A percentile compares a stretch with the other conserved stretches of the same genome.
Conservation (phyloP, 345 rosid species). For the Sonneratia caseolaris region DNA sequence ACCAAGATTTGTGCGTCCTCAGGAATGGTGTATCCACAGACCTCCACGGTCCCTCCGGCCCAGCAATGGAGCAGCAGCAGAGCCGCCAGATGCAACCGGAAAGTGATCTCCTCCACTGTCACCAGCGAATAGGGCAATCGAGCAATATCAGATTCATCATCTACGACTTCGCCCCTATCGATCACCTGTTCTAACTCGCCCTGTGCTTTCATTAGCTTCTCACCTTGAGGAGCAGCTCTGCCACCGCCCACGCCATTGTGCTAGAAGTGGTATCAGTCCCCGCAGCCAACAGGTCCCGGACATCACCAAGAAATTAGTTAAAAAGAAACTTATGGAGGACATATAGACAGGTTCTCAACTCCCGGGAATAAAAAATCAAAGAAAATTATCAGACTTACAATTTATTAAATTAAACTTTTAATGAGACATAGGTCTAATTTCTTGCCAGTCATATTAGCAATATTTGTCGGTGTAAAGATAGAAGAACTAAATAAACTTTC, state of each 20-base stretch:
- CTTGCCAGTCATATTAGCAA: too few species aligned
- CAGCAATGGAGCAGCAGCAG: constrained; percentile 17
- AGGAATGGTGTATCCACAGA: constrained; percentile 14
- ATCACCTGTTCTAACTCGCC: constrained; percentile 4
- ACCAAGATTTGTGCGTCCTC: constrained; percentile 17
- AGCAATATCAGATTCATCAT: neutral
- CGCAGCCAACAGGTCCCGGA: constrained; percentile 16
- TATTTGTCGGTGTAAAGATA: too few species aligned
- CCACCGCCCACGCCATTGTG: constrained; percentile 28
- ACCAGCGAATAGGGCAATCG: constrained; percentile 12
- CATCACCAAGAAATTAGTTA: neutral
- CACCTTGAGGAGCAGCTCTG: constrained; percentile 16
- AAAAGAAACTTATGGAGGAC: too few species aligned
- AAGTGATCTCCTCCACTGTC: constrained; percentile 12
- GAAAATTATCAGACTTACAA: too few species aligned
- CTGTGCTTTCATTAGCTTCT: constrained; percentile 11
- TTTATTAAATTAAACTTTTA: too few species aligned
- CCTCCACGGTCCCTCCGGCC: constrained; percentile 1
- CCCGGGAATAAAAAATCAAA: too few species aligned
- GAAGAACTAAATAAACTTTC: too few species aligned
- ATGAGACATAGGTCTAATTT: too few species aligned
- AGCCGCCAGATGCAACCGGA: constrained; percentile 16
- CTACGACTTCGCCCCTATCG: neutral
- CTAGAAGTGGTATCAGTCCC: constrained; percentile 24
- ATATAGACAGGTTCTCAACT: too few species aligned